Evolutionary conservation across 371 early-diverging fungal species (phyloP), one percentile per base, ranked within the genome.

Genomic region (Phascolomyces articulosus): DNA sequence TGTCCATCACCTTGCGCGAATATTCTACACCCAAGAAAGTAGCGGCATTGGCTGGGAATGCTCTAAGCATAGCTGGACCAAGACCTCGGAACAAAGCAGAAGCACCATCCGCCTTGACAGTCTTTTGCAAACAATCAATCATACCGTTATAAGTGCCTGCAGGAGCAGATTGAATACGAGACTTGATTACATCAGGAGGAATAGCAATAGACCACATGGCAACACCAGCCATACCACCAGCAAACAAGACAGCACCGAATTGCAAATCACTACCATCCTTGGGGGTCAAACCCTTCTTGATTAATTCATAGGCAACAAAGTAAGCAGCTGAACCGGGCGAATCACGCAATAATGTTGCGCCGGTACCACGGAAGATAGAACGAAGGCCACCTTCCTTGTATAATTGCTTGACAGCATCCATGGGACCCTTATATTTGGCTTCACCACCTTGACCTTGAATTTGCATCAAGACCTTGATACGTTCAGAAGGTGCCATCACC

Each of bases 151-250:
- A 96, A 51, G 91, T 96, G 58, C 98, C 98, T 58, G 93, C 92
- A 26, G 98, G 96, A 0, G 96, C 91, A 15, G 98, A 87, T 84
- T 98, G 98, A 65, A 97, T 89, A 49, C 97, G 92, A 40, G 97
- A 96, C 81, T 98, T 98, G 77, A 98, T 86, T 40, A 97, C 97
- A 87, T 98, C 98, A 44, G 96, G 94, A 18, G 98, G 98, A 81
- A 87, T 87, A 57, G 93, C 92, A 77, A 91, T 90, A 38, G 88
- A 85, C 93, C 92, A 93, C 90, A 90, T 92, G 62, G 91, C 90
- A 62, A 92, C 90, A 77, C 92, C 90, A 66, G 91, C 90, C 89
- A 91, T 91, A 75, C 98, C 99, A 78, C 99, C 99, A 62, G 99
- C 95, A 68, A 95, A 91, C 66, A 98, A 77, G 44, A 96, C 91